Base-by-base conservation (phyloP, 106 monocot species). In the Allium fistulosum region DNA sequence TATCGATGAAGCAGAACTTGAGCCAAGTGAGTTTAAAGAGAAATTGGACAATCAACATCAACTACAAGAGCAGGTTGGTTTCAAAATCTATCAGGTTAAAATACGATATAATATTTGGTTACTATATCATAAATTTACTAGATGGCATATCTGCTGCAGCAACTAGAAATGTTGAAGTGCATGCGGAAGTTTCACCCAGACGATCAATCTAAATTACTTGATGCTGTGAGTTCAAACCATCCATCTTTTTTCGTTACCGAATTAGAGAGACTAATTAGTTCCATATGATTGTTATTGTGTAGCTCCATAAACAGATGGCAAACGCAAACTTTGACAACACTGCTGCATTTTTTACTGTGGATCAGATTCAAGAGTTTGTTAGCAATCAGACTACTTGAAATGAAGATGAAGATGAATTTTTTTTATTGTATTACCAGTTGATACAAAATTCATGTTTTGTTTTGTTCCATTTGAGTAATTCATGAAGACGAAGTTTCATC, bases 161-260 rank as follows among this genome's bases (percentile, higher is more conserved):
- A 95, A 95, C 53, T 91, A 70, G 79, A 90, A 76, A 91, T 91
- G 94, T 69, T 95, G 10, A 85, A 85, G 65, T 62, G 81, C 9
- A 91, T 91, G n/a, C 75, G 91, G 17, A 91, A 76, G 59, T 91
- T 85, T 80, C 74, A 71, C n/a, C 83, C 77, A 61, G 85, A 83
- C 10, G 83, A 80, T 56, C 94, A 95, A 79, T 81, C 76, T 65
- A 70, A 75, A 49, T 76, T 91, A 26, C 84, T 95, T 72, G 80
- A 81, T 62, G 58, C 53, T 61, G 94, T 91, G 77, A 67, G 76
- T 58, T 10, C 45, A 66, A 67, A 22, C 10, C 15, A 26, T 53
- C 10, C 28, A 27, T 67, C 48, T 63, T 11, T 11, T n/a, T 48
- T 48, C 13, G 14, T 15, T 37, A 9, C 46, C 15, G 1, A 17